phyloP scores from a whole-genome alignment of 139 green algal genomes.

The Chlamydomonas sp. region DNA sequence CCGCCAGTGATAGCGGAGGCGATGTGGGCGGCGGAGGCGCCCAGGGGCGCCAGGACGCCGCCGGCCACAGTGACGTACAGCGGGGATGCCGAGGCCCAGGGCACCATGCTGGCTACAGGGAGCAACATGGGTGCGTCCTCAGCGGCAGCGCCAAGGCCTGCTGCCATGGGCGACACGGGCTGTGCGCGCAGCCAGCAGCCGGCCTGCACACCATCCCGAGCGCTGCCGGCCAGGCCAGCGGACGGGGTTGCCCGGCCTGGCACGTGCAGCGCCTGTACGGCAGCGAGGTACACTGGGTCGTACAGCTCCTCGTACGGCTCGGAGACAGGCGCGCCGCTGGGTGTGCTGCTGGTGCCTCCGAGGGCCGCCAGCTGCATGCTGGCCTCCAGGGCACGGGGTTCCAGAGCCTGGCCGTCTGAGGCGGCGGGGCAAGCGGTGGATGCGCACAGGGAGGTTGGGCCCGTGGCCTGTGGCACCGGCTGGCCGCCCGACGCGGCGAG shows the following conservation, averaged over 20 bases:
- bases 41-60: conserved; percentile 43
- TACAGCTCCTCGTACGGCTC: too few species aligned
- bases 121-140: too few species aligned
- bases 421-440: not conserved
- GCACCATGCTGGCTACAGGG: not conserved
- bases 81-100: not conserved
- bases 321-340: not conserved
- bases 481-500: too few species aligned
- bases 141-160: too few species aligned
- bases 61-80: conserved; percentile 23
- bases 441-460: not conserved
- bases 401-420: conserved; percentile 20
- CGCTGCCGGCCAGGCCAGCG: too few species aligned
- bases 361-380: conserved; percentile 1
- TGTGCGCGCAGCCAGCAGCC: too few species aligned
- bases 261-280: too few species aligned
- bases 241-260: too few species aligned
- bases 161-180: too few species aligned
- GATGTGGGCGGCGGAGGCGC: conserved; percentile 6
- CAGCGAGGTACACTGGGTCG: too few species aligned
- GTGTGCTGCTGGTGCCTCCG: not conserved
- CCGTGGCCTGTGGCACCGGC: not conserved
- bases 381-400: conserved; percentile 17
- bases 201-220: too few species aligned
- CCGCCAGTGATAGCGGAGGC: not conserved